Evolutionary conservation across 441 rosid species (phyloP).

Genomic region (Bocquillonia castaneifolia): DNA sequence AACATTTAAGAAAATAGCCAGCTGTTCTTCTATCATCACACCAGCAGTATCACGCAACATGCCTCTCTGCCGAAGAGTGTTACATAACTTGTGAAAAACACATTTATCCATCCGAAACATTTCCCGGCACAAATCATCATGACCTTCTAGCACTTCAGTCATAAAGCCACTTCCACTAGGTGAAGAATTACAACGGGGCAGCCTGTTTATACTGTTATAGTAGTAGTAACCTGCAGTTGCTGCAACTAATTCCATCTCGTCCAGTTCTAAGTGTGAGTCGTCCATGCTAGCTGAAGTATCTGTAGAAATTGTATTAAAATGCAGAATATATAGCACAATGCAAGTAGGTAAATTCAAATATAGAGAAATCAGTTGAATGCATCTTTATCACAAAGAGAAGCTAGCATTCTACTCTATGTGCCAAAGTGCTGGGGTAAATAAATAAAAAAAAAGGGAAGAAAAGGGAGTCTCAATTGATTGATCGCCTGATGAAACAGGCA

Average conservation of each 20-base stretch:
- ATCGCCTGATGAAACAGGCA: conserved; percentile 24
- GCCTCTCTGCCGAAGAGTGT: conserved; percentile 48
- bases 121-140: conserved; percentile 50
- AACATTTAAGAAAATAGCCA: conserved; percentile 72
- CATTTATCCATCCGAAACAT: conserved; percentile 79
- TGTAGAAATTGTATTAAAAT: conserved; percentile 40
- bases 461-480: conserved; percentile 18
- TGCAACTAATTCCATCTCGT: conserved; percentile 80
- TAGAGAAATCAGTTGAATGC: conserved; percentile 9
- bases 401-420: background rate
- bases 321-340: conserved; percentile 29
- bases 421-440: background rate
- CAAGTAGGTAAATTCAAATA: conserved; percentile 4
- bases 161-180: conserved; percentile 45
- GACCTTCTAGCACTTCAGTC: conserved; percentile 52
- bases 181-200: conserved; percentile 33
- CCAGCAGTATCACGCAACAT: conserved; percentile 62
- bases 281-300: conserved; percentile 45
- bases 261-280: conserved; percentile 60
- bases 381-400: conserved; percentile 10
- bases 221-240: conserved; percentile 72
- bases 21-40: conserved; percentile 77
- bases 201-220: conserved; percentile 45
- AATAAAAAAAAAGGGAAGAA: conserved; percentile 10
- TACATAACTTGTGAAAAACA: conserved; percentile 61